A percentile compares a stretch with the other conserved stretches of the same genome.
phyloP scores from a whole-genome alignment of 2,329 filamentous ascomycete genomes.

The Bipolaris bicolor region DNA sequence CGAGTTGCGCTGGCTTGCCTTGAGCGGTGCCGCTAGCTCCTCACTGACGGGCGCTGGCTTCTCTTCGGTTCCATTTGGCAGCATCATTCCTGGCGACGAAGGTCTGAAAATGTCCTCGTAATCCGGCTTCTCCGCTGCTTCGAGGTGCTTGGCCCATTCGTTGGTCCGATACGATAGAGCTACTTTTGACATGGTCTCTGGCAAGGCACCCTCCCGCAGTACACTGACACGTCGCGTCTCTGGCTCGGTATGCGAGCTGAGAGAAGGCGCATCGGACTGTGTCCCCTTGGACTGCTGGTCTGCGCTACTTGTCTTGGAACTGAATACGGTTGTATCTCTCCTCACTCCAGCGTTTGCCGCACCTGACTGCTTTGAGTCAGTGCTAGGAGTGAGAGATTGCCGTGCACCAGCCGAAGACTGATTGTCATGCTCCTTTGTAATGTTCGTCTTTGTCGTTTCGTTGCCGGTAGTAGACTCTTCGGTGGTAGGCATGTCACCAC shows the following conservation, averaged over 20 bases:
- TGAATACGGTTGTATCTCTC: slow-evolving; percentile 29
- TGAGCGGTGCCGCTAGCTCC: slow-evolving; percentile 33
- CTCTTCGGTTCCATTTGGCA: slow-evolving; percentile 55
- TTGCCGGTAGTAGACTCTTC: background rate
- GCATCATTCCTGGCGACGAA: slow-evolving; percentile 51
- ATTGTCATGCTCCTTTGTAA: background rate
- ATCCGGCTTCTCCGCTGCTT: slow-evolving; percentile 74
- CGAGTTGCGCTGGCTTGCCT: slow-evolving; percentile 28
- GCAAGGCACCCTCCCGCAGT: slow-evolving; percentile 61
- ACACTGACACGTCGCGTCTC: slow-evolving; percentile 53
- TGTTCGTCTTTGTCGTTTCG: background rate
- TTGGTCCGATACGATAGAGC: slow-evolving; percentile 87
- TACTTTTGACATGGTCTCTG: slow-evolving; percentile 74
- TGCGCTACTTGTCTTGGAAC: slow-evolving; percentile 23
- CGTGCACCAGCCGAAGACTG: background rate
- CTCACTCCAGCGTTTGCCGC: slow-evolving; percentile 22
- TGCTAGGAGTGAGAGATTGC: slow-evolving; percentile 37
- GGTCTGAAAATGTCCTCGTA: slow-evolving; percentile 64
- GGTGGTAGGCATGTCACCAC: background rate
- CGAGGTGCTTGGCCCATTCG: slow-evolving; percentile 93
- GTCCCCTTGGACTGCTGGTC: slow-evolving; percentile 49
- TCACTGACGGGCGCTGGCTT: slow-evolving; percentile 57
- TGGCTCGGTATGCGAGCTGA: slow-evolving; percentile 34
- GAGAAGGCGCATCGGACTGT: slow-evolving; percentile 42
- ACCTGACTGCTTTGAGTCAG: slow-evolving; percentile 32